Base-by-base conservation (phyloP, 257 asterid genomes). In the Osmanthus fragrans region DNA sequence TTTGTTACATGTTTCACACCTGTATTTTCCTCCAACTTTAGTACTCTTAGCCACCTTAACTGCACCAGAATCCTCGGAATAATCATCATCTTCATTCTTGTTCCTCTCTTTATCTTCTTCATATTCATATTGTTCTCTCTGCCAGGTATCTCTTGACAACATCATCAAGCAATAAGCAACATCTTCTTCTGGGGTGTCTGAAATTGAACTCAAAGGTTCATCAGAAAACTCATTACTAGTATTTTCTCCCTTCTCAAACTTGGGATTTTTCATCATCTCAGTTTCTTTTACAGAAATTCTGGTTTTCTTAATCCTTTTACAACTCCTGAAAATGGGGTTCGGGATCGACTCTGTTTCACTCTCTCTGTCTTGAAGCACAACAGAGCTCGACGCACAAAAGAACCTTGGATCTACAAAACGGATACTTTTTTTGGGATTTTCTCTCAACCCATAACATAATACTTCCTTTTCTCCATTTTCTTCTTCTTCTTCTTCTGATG, bases 121-220 rank as follows among this genome's bases (percentile, higher is more conserved):
- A 13, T 77, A 36, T 32, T 78, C 86, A 21, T 11, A 34, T 56
- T 80, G 85, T 12, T 37, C 81, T 82, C 74, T 77, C 2, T 11
- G 72, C 99, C 97, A 89, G 18, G 74, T 86, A 86, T 92, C 98
- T 25, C 87, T 85, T 0, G 98, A 94, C 72, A 94, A 64, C 97
- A 94, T 92, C 79, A 94, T 92, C 80, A 94, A 76, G 29, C 96
- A 89, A 78, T 87, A 89, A 19, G 98, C 98, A 19, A 90, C 91
- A 63, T 89, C 90, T 29, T 92, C 98, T 56, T 92, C 98, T 0
- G 96, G 86, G 37, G 90, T 83, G 13, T 87, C 92, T 10, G 96
- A 91, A 49, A 93, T 84, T 60, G 97, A 92, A 79, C 96, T 92
- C 78, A 87, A 33, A n/a, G 93, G 81, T 70, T 85, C 88, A 32